Conservation (phyloP, 257 asterid genomes). For the Penstemon davidsonii region DNA sequence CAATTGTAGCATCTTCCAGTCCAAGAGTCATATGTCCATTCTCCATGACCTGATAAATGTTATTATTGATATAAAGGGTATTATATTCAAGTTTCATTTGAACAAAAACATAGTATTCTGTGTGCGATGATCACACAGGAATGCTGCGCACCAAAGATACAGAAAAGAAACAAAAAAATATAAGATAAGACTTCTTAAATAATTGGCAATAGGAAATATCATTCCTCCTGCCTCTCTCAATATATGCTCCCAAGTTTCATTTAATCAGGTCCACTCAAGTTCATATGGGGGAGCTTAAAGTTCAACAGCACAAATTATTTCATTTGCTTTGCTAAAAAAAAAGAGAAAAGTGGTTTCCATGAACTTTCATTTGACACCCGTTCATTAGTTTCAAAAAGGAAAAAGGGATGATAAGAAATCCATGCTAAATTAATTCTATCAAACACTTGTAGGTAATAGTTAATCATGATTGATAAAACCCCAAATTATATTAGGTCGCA, state of each 20-base stretch:
- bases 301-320: background rate
- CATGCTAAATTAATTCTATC: too few relatives aligned
- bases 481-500: too few relatives aligned
- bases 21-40: conserved; percentile 52
- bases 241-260: background rate
- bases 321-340: too few relatives aligned
- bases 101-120: conserved; percentile 14
- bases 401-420: too few relatives aligned
- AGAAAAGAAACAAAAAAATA: background rate
- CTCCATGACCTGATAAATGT: conserved; percentile 64
- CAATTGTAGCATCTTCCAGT: conserved; percentile 62
- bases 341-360: too few relatives aligned
- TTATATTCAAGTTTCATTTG: conserved; percentile 23
- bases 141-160: background rate
- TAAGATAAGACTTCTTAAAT: background rate
- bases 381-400: too few relatives aligned
- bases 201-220: background rate
- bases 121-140: conserved; percentile 15
- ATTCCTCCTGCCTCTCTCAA: background rate
- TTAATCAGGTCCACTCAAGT: conserved; percentile 2
- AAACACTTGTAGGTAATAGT: too few relatives aligned
- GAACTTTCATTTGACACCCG: too few relatives aligned
- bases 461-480: too few relatives aligned
- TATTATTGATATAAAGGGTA: conserved; percentile 18
- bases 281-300: background rate